Base-by-base conservation (phyloP, 139 green algal species). In the Chlamydomonas schloesseri region DNA sequence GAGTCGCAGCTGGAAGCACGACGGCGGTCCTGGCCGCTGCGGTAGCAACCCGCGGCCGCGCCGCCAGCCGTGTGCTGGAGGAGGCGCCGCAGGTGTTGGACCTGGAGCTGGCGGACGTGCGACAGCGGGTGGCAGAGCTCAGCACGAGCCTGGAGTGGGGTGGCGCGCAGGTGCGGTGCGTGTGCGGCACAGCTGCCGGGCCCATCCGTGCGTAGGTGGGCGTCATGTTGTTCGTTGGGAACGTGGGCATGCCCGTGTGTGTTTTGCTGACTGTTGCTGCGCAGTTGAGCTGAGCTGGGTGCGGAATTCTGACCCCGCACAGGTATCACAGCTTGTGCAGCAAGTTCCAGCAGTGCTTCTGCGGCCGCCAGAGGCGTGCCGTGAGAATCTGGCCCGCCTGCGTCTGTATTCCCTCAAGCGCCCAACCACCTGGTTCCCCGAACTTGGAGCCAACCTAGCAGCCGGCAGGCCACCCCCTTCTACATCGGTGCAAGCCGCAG, bases 41-140 rank as follows among this genome's bases (percentile, higher is more conserved):
- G 8, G 42, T 50, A 8, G 42, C 42, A 50, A 8, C 42, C 42
- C 8, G 42, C 42, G 42, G 42, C 42, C 42, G 42, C 42, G 42
- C 42, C 6, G 42, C 42, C 6, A 50, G 42, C 0, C 60, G 60
- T 26, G 23, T 83, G 10, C 37, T 83, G 60, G 76, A 83, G 36
- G 76, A 83, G 11, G 60, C 60, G 17, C 76, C 76, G 29, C 24
- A 46, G 76, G 65, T 47, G 18, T 31, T 84, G 78, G 78, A 84
- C 36, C 14, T 84, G 23, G 78, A 84, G 29, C 29, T 84, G 8
- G 78, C 29, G 64, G 78, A 84, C 64, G 42, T 84, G 64, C 78
- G 62, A 47, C 17, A 17, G 78, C 64, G 78, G 37, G 37, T 84
- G 78, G 58, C 23, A 8, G 78, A 75, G 64, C 78, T 84, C 42